Evolutionary conservation across 192 early-diverging fungal species (phyloP).

Genomic region (Mortierella hygrophila): DNA sequence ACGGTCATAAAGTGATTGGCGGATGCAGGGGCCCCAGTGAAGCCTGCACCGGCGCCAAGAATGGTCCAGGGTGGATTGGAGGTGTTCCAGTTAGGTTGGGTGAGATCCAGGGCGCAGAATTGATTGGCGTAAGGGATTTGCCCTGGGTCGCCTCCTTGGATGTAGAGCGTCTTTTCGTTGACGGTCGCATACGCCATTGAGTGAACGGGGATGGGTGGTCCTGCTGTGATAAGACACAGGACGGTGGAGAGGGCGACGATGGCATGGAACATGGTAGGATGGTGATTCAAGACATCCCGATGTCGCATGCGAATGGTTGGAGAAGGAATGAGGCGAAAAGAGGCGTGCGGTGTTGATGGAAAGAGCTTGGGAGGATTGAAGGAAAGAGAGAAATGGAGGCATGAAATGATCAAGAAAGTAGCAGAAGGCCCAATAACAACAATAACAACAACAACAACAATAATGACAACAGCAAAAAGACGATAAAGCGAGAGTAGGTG

Average conservation of each 20-base stretch:
- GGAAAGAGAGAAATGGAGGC: too few species aligned
- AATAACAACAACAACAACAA: neutral
- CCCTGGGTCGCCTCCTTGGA: neutral
- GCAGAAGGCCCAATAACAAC: too few species aligned
- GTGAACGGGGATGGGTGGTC: neutral
- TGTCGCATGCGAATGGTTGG: neutral
- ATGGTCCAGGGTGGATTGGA: neutral
- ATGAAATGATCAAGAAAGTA: neutral
- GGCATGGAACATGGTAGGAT: neutral
- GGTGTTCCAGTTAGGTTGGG: neutral
- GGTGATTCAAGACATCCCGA: neutral
- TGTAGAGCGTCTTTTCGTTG: slow-evolving; percentile 5
- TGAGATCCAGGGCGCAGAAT: slow-evolving; percentile 1
- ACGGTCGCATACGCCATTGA: slow-evolving; percentile 2
- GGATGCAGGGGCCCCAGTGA: neutral
- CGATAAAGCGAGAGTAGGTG: neutral
- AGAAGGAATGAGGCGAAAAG: neutral
- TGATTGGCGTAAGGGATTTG: neutral
- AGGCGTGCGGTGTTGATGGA: neutral
- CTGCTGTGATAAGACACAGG: neutral
- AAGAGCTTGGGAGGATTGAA: neutral
- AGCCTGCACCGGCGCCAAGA: neutral
- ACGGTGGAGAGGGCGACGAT: neutral
- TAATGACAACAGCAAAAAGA: neutral
- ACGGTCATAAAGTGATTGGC: neutral